Evolutionary conservation across 345 rosid genomes (phyloP), one percentile per base, ranked within the genome.

Genomic region (Rhodomyrtus tomentosa): DNA sequence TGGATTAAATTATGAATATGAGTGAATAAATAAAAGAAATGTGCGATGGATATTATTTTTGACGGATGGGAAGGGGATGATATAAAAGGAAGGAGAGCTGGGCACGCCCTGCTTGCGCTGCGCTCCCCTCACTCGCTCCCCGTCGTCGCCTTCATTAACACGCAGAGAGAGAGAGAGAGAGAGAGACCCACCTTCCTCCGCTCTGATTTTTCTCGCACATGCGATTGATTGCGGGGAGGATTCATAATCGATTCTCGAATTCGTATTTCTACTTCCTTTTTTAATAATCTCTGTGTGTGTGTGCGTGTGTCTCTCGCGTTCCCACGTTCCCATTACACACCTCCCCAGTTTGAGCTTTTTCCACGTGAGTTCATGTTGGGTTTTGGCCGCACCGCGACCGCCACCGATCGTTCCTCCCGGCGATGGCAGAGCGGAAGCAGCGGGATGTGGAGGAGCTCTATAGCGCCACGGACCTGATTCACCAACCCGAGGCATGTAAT

Each of bases 401-500:
- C 49, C 82, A 83, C 84, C 52, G 85, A 89, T 81, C 87, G 88
- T 80, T 88, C 81, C 80, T 55, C 83, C 81, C 82, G 82, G 88
- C 86, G 87, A 89, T 84, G 86, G 90, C 88, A 81, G 81, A 89
- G 87, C 73, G 81, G 87, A 86, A 84, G 88, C 87, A 87, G 82
- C 74, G 87, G 88, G 62, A 82, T 83, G 87, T 92, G 83, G 84
- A 82, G 21, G 87, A 88, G 86, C 84, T 88, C 24, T 89, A 74
- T 84, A 86, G 90, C 88, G 90, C 86, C 81, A 50, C 90, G 87
- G 84, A 76, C 55, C 55, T 91, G 87, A 87, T 91, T 89, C 84
- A 20, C 74, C 86, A 72, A 86, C 89, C 90, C 38, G 90, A 94
- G 93, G 91, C 91, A 92, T 86, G 93, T 86, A 84, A 86, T 82